Base-by-base conservation (phyloP, 179 eudicot species). In the Sideroxylon spinosum region DNA sequence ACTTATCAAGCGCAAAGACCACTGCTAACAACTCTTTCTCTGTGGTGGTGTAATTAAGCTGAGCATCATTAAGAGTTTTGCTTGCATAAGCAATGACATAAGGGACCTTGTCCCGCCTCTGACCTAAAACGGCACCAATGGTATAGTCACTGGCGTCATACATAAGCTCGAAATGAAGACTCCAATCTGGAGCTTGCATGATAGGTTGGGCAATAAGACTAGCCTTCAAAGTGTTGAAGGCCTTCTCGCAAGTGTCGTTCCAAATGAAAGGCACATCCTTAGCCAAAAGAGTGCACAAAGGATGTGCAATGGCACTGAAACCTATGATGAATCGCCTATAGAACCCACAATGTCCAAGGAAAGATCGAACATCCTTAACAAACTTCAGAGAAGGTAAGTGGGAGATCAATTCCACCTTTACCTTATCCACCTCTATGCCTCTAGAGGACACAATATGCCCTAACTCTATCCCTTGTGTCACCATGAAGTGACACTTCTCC, bases 401-500 rank as follows among this genome's bases (percentile, higher is more conserved):
- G 14, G 7, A 12, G 10, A 67, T 67, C 6, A 29, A 7, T 1
- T 23, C 0, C 48, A 67, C 6, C 17, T 76, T 76, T 12, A 57
- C 75, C 19, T 49, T 44, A 20, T 63, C 71, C 1, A 76, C 78
- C 48, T 46, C 61, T 0, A 76, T 20, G 7, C 78, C 78, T 23
- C 46, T 44, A 2, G 37, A 22, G 0, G 61, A 76, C 5, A 65
- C 20, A 8, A 8, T 14, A 16, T 65, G 79, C 11, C 62, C 71
- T 3, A 76, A 23, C 0, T 49, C 48, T 9, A 76, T 76, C 0
- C 79, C 79, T 63, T 76, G 9, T 1, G 2, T 23, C 0, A 76
- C 79, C 71, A 76, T 76, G 60, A 76, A 64, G 13, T 76, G 71
- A 25, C 79, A 63, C 20, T 48, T 76, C 19, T 76, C 44, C 29